Evolutionary conservation across 179 eudicot genomes (phyloP).

Genomic region (Dionaea muscipula): DNA sequence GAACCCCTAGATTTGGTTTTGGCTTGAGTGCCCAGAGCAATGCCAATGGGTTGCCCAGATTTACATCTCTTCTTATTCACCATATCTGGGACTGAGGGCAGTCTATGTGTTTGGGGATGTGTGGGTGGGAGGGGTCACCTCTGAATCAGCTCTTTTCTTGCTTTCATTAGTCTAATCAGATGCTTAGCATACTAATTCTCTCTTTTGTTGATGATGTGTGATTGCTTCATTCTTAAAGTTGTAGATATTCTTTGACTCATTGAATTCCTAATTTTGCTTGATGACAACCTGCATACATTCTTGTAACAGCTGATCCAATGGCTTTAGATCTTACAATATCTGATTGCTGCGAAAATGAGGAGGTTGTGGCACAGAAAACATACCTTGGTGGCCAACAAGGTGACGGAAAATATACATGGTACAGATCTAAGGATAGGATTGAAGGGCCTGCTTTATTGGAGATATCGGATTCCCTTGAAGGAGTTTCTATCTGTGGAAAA

Average conservation of each 20-base stretch:
- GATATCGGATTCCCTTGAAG: conserved; percentile 30
- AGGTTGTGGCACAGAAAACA: conserved; percentile 47
- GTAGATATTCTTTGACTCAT: not conserved
- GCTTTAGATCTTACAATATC: conserved; percentile 69
- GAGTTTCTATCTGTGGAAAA: conserved; percentile 44
- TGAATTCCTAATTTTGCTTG: not conserved
- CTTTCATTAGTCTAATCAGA: no score
- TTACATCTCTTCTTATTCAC: no score
- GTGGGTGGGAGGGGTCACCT: no score
- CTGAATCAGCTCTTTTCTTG: no score
- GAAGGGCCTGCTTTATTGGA: conserved; percentile 36
- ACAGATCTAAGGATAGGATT: conserved; percentile 44
- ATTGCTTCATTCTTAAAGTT: no score
- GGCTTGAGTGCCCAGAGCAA: no score
- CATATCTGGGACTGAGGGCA: no score
- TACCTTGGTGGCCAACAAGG: conserved; percentile 95
- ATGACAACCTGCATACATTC: not conserved
- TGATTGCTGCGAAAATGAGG: conserved; percentile 56
- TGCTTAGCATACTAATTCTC: no score
- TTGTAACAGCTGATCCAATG: conserved; percentile 58
- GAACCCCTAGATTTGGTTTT: no score
- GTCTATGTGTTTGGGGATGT: no score
- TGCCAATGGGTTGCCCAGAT: no score
- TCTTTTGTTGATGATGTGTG: no score
- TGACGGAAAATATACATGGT: conserved; percentile 68